phyloP scores from a whole-genome alignment of 805 yeast genomes.

The Candida easanensis region DNA sequence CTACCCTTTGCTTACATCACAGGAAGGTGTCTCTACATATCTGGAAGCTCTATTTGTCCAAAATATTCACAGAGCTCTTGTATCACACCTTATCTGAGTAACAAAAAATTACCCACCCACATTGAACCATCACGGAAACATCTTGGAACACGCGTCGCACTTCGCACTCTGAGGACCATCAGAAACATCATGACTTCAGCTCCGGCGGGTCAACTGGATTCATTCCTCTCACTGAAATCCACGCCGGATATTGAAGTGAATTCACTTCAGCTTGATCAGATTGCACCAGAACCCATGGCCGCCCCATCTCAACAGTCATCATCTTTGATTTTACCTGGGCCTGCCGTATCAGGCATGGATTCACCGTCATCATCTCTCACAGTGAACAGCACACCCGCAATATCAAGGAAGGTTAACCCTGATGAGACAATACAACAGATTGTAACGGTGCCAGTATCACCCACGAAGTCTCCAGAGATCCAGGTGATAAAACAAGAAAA shows the following conservation, averaged over 20 bases:
- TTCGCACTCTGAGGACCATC: too few species aligned
- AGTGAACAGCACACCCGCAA: neutral
- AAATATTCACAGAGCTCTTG: too few species aligned
- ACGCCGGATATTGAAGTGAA: slow-evolving; percentile 17
- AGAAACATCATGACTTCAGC: slow-evolving; percentile 16
- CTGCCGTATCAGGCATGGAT: neutral
- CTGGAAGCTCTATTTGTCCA: too few species aligned
- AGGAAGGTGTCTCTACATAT: too few species aligned
- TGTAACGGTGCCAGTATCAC: slow-evolving; percentile 4
- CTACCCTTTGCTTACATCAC: too few species aligned
- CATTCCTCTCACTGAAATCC: slow-evolving; percentile 12
- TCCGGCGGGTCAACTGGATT: slow-evolving; percentile 19
- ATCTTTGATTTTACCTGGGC: neutral
- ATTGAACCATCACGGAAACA: too few species aligned
- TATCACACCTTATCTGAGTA: too few species aligned
- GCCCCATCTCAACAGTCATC: neutral
- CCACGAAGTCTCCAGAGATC: slow-evolving; percentile 3
- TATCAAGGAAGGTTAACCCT: slow-evolving; percentile 3
- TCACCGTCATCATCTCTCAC: neutral
- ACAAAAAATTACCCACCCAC: too few species aligned
- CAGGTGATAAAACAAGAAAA: slow-evolving; percentile 5
- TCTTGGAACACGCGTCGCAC: too few species aligned
- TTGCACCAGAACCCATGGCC: neutral
- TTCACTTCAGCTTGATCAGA: slow-evolving; percentile 18
- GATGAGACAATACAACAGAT: slow-evolving; percentile 20